Evolutionary conservation across 164 flowering plant species (phyloP), one percentile per base, ranked within the genome.

Genomic region (Magnolia changhungtana): DNA sequence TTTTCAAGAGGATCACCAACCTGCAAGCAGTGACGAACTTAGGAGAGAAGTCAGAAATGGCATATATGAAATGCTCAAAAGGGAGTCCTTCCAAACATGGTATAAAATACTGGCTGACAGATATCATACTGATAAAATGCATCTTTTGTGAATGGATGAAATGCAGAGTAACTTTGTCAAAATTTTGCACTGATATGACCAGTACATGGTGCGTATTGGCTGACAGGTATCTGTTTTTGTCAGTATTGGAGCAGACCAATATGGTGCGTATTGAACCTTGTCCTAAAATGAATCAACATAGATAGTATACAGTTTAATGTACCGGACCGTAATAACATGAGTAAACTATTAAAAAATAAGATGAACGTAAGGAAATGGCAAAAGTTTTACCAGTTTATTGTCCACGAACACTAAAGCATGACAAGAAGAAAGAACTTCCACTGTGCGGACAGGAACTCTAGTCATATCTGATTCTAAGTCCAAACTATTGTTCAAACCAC

Each of bases 1-100:
- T 96, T 96, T 87, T 96, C 99, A 80, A 96, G 96, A 81, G 99
- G 99, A 90, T 94, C 99, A 72, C 99, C 99, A 82, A 96, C 99
- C 99, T 96, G 81, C 73, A 83, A 65, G 58, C 77, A 77, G 75
- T 2, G 63, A 49, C 14, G 11, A 14, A 76, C 49, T 49, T 6
- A n/a, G 51, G 45, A 37, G 7, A 37, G 6, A 37, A 37, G 45
- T 37, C 45, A 55, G 18, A 55, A 55, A 55, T 37, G 45, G 45
- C 45, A 4, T 55, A 55, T 55, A 55, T 14, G 61, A 55, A 55
- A 55, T 37, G 45, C 45, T 37, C 45, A 3, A 55, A 55, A 55
- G 18, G 18, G 18, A 55, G 10, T 55, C 61, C 61, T 11, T 11
- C 18, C 18, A 55, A 55, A 14, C 18, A 55, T 55, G 16, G 18